Evolutionary conservation across 2,329 filamentous ascomycete genomes (phyloP), one percentile per base, ranked within the genome.

Genomic region (Tolypocladium tropicale): DNA sequence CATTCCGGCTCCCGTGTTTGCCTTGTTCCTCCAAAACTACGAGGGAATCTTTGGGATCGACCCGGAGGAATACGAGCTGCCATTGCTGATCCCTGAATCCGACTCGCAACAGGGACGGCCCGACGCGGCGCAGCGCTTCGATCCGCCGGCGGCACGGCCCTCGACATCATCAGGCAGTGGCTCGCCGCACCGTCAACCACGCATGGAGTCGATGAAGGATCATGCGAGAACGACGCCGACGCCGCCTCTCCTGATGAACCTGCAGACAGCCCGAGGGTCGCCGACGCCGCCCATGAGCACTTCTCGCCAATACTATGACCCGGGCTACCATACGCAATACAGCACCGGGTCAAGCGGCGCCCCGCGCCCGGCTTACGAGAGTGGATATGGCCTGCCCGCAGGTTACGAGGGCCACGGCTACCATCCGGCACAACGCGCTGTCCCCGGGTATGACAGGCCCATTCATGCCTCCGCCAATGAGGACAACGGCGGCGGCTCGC

Each of bases 1-100:
- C 70, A 96, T 99, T 48, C 93, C 94, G 0, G 91, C 91, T 0
- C 92, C 93, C 0, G 87, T 99, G 12, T 96, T 99, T 69, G 91
- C 92, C 4, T 81, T 95, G 70, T 94, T 99, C 70, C 78, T 99
- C 57, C 92, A 94, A 61, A 92, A 97, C 65, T 96, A 90, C 67
- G 81, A 88, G 60, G 82, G 80, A 46, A 93, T 99, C 52, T 99
- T 97, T 67, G 87, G 88, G 23, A 78, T 85, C 50, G 77, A 83
- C 21, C 80, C 88, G 0, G 83, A 86, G 62, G 78, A 84, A 53
- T 84, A 85, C 56, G 79, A 84, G 66, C 74, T 82, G 30, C 77
- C 80, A 1, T 75, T 76, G 14, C 72, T 76, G 0, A 61, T 70
- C 7, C 70, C 72, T 1, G 73, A 76, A 39, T 56, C 67, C 63